Evolutionary conservation across 148 eudicot genomes (phyloP).

Genomic region (Rhododendron henanense): DNA sequence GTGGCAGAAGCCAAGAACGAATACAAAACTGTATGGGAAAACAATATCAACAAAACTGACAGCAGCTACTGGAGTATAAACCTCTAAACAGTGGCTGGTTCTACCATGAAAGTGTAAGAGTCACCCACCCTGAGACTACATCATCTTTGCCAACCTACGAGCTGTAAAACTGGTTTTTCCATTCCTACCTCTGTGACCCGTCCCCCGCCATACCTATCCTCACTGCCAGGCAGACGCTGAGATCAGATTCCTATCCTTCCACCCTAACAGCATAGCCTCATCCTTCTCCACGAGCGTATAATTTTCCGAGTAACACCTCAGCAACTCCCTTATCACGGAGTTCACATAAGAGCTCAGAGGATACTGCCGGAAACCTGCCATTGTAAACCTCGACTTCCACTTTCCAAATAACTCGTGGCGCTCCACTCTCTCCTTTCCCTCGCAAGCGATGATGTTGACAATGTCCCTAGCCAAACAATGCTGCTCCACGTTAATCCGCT

Average conservation of each 20-base stretch:
- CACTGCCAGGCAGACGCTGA: constrained; percentile 93
- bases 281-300: constrained; percentile 77
- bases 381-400: constrained; percentile 83
- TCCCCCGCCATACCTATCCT: neutral
- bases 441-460: constrained; percentile 83
- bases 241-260: constrained; percentile 76
- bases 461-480: constrained; percentile 88
- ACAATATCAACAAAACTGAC: neutral
- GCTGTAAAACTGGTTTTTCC: constrained; percentile 2
- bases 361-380: constrained; percentile 77
- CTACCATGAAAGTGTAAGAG: neutral
- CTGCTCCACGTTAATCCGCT: constrained; percentile 72
- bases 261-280: constrained; percentile 81
- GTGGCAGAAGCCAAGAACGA: neutral
- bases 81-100: neutral
- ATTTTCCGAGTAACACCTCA: constrained; percentile 65
- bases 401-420: constrained; percentile 87
- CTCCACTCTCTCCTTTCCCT: constrained; percentile 83
- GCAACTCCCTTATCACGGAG: constrained; percentile 58
- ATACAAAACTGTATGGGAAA: neutral
- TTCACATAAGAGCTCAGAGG: constrained; percentile 78
- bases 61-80: neutral
- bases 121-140: neutral
- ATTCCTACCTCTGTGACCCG: neutral
- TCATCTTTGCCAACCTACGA: neutral